Evolutionary conservation across 2,329 filamentous ascomycete species (phyloP).

Genomic region (Neophaeococcomyces mojaviensis): DNA sequence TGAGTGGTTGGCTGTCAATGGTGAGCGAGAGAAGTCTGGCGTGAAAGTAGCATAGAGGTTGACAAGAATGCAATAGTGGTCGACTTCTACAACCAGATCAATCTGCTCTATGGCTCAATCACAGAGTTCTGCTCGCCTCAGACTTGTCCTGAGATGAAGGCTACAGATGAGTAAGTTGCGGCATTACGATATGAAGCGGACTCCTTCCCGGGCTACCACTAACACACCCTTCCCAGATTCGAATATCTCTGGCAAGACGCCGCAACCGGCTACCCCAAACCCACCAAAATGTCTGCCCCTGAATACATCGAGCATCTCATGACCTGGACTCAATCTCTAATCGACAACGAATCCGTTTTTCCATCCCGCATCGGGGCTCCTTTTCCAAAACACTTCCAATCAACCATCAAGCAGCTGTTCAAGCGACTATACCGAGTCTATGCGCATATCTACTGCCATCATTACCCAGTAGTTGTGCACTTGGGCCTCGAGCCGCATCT

Average conservation of each 20-base stretch:
- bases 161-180: slow-evolving; percentile 93
- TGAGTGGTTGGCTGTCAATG: slow-evolving; percentile 96
- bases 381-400: slow-evolving; percentile 86
- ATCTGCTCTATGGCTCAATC: slow-evolving; percentile 95
- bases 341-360: slow-evolving; percentile 91
- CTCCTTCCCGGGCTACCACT: slow-evolving; percentile 11
- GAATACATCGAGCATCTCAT: slow-evolving; percentile 98
- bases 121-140: slow-evolving; percentile 98
- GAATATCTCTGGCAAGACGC: slow-evolving; percentile 99
- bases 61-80: slow-evolving; percentile 61
- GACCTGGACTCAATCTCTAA: slow-evolving; percentile 89
- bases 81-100: slow-evolving; percentile 99
- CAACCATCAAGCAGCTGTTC: slow-evolving; percentile 89
- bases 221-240: slow-evolving; percentile 51
- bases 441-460: slow-evolving; percentile 98
- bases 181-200: too few relatives aligned
- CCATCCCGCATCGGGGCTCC: slow-evolving; percentile 91
- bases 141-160: slow-evolving; percentile 98
- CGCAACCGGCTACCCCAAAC: slow-evolving; percentile 77
- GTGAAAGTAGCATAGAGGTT: too few relatives aligned
- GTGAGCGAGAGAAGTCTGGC: slow-evolving; percentile 44
- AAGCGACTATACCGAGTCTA: slow-evolving; percentile 98
- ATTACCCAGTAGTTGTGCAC: slow-evolving; percentile 94
- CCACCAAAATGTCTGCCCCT: slow-evolving; percentile 95
- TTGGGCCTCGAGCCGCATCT: slow-evolving; percentile 92